These are phyloP conservation scores for Protea cynaroides DNA, from an alignment of 164 flowering plant species.

Conservation along the genomic window DNA sequence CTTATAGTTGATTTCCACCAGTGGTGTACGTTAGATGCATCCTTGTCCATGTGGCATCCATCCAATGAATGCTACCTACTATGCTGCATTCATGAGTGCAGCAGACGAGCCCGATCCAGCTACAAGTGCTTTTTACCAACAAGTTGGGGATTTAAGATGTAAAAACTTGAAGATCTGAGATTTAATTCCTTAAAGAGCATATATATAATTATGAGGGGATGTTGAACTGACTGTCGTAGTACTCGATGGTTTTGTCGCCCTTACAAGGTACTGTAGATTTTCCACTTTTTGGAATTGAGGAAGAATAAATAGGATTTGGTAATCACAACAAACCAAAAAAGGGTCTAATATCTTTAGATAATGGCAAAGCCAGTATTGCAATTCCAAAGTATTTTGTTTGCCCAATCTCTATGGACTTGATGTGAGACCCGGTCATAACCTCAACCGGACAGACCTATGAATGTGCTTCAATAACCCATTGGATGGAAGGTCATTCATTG, in stretches of 20 bases:
- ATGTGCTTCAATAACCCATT: constrained; percentile 58
- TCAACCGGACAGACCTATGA: constrained; percentile 95
- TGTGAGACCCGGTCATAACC: constrained; percentile 81
- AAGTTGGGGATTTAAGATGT: constrained; percentile 49
- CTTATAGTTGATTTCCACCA: no score
- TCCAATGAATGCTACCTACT: no score
- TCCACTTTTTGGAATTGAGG: constrained; percentile 77
- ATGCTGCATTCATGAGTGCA: no score
- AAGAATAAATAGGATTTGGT: constrained; percentile 31
- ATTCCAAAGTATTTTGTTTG: constrained; percentile 80
- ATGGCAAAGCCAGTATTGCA: constrained; percentile 52
- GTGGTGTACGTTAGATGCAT: no score
- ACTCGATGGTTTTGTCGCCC: constrained; percentile 68
- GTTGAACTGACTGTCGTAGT: constrained; percentile 58
- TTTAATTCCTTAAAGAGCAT: constrained; percentile 86
- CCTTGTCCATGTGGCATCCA: no score
- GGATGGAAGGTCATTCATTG: constrained; percentile 86
- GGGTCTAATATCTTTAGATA: constrained; percentile 49
- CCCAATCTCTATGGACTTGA: constrained; percentile 83
- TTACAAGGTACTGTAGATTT: constrained; percentile 65
- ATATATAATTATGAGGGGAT: constrained; percentile 64
- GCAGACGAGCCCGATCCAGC: constrained; percentile 30
- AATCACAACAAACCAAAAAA: constrained; percentile 35
- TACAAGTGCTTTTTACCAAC: constrained; percentile 45
- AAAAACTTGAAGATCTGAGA: constrained; percentile 56